Evolutionary conservation across 768 basidiomycete genomes (phyloP).

Genomic region (Tulasnella sp.): DNA sequence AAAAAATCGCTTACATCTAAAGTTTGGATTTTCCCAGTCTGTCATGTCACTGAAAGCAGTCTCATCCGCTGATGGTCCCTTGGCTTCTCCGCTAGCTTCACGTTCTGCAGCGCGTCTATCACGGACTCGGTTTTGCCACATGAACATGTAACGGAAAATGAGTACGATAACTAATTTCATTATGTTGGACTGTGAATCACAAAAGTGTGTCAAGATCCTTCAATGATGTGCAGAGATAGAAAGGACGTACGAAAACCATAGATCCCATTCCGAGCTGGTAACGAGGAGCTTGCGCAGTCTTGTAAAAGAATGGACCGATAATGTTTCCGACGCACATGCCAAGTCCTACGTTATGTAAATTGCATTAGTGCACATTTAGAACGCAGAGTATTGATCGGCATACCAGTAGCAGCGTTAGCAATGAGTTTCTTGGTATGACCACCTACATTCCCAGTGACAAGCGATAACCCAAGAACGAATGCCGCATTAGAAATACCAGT

Average conservation of each 20-base stretch:
- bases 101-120: not conserved
- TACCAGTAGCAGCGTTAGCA: slow-evolving; percentile 24
- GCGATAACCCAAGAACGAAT: slow-evolving; percentile 25
- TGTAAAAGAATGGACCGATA: slow-evolving; percentile 21
- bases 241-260: slow-evolving; percentile 23
- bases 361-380: too few species aligned
- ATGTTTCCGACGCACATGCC: slow-evolving; percentile 26
- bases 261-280: slow-evolving; percentile 27
- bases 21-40: slow-evolving; percentile 23
- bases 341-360: too few species aligned
- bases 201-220: too few species aligned
- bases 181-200: too few species aligned
- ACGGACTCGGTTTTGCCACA: slow-evolving; percentile 12
- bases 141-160: slow-evolving; percentile 24
- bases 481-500: slow-evolving; percentile 25
- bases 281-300: slow-evolving; percentile 22
- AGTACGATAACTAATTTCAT: slow-evolving; percentile 23
- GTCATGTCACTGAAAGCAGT: slow-evolving; percentile 26
- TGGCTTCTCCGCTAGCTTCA: not conserved
- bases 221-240: too few species aligned
- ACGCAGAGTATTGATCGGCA: too few species aligned
- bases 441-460: slow-evolving; percentile 31
- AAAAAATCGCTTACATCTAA: too few species aligned
- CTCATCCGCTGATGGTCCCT: slow-evolving; percentile 9
- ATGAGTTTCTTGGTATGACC: slow-evolving; percentile 30